Base-by-base conservation (phyloP, 2,329 filamentous ascomycete species). In the Cladosporium halotolerans region DNA sequence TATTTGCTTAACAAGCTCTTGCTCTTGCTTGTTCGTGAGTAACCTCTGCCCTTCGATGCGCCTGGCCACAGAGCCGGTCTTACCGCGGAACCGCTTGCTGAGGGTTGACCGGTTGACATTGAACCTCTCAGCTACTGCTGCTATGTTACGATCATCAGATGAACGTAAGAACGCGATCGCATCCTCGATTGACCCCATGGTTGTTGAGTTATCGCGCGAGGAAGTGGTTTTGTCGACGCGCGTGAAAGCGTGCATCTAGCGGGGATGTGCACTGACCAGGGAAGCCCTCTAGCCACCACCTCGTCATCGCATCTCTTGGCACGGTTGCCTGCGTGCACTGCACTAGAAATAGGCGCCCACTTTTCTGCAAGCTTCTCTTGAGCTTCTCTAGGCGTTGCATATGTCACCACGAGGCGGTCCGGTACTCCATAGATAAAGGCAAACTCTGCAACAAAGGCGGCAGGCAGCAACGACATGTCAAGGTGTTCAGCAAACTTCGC, bases 251-350 rank as follows among this genome's bases (percentile, higher is more conserved):
- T 48, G 33, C 33, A 48, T 40, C 33, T 14, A 48, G 45, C 19
- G 36, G 45, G 45, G 45, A 48, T 40, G 33, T 48, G 33, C 33
- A 48, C 33, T 38, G 18, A 48, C 33, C 18, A 48, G 45, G 33
- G 45, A 48, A 39, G 45, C 42, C 42, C 13, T 45, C 19, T 23
- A 23, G 16, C 16, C 16, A 16, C 16, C 16, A 16, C 16, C 16
- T 16, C 16, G 16, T 16, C 16, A 16, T 16, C 16, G 16, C 16
- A 16, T 16, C 16, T 16, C 16, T 16, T 16, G 16, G 16, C 16
- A 16, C 16, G 16, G 16, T 16, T 16, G 16, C 16, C 16, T 16
- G 16, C 16, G 16, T 16, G 16, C 16, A 16, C 16, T 16, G 16
- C 16, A 16, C 16, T 16, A 16, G 16, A 16, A 16, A 16, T 16